phyloP scores from a whole-genome alignment of 805 yeast genomes.

The Cyberlindnera japonica region DNA sequence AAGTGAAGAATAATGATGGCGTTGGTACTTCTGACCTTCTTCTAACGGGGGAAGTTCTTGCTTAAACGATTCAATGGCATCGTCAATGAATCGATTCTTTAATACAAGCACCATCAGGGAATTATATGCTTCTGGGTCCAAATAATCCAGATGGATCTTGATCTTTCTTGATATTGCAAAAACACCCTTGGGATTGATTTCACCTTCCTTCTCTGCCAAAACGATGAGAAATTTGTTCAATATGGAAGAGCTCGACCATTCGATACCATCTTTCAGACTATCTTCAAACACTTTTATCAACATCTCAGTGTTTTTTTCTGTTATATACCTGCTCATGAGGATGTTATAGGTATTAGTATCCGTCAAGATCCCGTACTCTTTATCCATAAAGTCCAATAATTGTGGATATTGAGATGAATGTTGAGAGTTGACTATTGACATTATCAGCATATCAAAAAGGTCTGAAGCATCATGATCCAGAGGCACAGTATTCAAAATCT shows the following conservation, averaged over 20 bases:
- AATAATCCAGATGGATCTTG: slow-evolving; percentile 34
- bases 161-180: slow-evolving; percentile 40
- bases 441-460: slow-evolving; percentile 1
- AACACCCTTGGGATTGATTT: slow-evolving; percentile 12
- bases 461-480: background rate
- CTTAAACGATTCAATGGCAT: slow-evolving; percentile 39
- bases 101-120: slow-evolving; percentile 37
- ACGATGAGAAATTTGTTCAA: slow-evolving; percentile 30
- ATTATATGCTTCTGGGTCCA: slow-evolving; percentile 37
- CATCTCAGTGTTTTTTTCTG: background rate
- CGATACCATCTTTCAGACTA: slow-evolving; percentile 36
- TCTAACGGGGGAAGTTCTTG: slow-evolving; percentile 37
- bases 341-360: slow-evolving; percentile 11
- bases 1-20: slow-evolving; percentile 32
- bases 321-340: slow-evolving; percentile 13
- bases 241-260: slow-evolving; percentile 35
- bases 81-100: slow-evolving; percentile 33
- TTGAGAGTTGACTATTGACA: slow-evolving; percentile 7
- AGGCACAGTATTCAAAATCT: background rate
- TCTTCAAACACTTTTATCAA: slow-evolving; percentile 32
- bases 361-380: slow-evolving; percentile 1
- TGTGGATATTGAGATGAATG: slow-evolving; percentile 2
- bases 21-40: slow-evolving; percentile 16
- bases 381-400: slow-evolving; percentile 6
- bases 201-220: slow-evolving; percentile 28